A percentile compares a stretch with the other conserved stretches of the same genome.
phyloP scores from a whole-genome alignment of 2,329 filamentous ascomycete genomes.

The Aspergillus fructus region DNA sequence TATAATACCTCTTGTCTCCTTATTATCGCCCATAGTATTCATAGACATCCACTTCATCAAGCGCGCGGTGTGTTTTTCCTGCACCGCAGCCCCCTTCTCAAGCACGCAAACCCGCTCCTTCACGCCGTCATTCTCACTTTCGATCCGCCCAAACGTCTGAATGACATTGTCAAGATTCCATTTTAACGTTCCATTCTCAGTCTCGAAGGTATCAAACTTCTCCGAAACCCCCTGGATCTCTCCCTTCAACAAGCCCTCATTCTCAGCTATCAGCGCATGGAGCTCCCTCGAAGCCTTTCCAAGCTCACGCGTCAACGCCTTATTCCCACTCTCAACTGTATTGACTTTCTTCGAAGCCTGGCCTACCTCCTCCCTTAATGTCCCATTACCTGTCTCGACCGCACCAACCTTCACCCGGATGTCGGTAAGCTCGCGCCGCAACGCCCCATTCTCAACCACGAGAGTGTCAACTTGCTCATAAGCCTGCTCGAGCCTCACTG shows the following conservation, averaged over 20 bases:
- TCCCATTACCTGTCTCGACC: background rate
- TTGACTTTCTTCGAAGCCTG: background rate
- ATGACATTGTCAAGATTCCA: background rate
- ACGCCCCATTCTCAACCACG: background rate
- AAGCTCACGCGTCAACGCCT: background rate
- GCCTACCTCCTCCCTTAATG: background rate
- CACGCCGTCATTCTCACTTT: background rate
- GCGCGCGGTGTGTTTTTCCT: background rate
- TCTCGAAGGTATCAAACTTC: background rate
- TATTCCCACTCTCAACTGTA: background rate
- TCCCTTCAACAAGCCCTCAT: too few species aligned
- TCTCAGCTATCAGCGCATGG: too few species aligned
- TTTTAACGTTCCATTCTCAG: background rate
- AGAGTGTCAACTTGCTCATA: too few species aligned
- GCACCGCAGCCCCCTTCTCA: background rate
- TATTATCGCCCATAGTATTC: background rate
- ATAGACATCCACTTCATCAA: background rate
- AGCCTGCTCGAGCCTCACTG: background rate
- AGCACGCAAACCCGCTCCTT: background rate
- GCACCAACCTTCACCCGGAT: background rate
- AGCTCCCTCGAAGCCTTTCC: too few species aligned
- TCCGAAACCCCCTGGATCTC: background rate
- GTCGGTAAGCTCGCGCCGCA: background rate
- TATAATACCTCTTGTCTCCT: background rate
- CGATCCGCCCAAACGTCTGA: background rate